These are phyloP conservation scores for Vaccinium vitisidaea DNA, from an alignment of 148 eudicot species.

Conservation along the genomic window DNA sequence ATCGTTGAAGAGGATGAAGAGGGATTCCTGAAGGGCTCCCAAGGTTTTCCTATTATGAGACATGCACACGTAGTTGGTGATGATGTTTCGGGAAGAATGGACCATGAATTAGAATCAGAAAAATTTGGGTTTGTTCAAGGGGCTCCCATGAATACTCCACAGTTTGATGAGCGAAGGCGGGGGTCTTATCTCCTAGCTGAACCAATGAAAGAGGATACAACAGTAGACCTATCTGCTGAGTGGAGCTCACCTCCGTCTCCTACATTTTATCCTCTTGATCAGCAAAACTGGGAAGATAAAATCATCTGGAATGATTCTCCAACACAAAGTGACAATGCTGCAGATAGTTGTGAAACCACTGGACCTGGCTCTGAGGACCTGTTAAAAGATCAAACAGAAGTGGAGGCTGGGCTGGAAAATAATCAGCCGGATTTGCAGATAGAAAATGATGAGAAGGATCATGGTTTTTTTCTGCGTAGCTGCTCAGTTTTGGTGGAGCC, in stretches of 20 bases:
- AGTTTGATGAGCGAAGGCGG: constrained; percentile 35
- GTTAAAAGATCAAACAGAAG: constrained; percentile 35
- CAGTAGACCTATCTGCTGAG: constrained; percentile 36
- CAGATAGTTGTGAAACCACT: constrained; percentile 68
- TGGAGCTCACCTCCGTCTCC: constrained; percentile 38
- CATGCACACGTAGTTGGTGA: constrained; percentile 32
- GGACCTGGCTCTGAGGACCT: constrained; percentile 57
- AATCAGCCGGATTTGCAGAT: constrained; percentile 19
- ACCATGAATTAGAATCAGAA: constrained; percentile 38
- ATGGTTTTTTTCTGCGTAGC: constrained; percentile 25
- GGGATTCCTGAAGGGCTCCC: constrained; percentile 54
- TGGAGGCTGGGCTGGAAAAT: constrained; percentile 22
- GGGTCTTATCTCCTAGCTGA: constrained; percentile 58
- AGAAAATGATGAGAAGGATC: constrained; percentile 37
- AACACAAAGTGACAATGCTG: constrained; percentile 39
- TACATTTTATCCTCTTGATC: constrained; percentile 74
- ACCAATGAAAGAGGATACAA: constrained; percentile 54
- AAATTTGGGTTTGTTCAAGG: constrained; percentile 28
- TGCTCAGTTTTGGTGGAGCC: constrained; percentile 53
- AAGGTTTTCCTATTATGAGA: constrained; percentile 40
- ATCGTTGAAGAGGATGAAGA: constrained; percentile 86
- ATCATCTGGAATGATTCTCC: constrained; percentile 87
- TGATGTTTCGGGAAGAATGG: constrained; percentile 30
- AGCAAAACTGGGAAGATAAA: constrained; percentile 86
- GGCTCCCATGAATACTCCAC: constrained; percentile 19